These are phyloP conservation scores for Xylaria sp. DNA, from an alignment of 495 filamentous ascomycete genomes.

Conservation along the genomic window DNA sequence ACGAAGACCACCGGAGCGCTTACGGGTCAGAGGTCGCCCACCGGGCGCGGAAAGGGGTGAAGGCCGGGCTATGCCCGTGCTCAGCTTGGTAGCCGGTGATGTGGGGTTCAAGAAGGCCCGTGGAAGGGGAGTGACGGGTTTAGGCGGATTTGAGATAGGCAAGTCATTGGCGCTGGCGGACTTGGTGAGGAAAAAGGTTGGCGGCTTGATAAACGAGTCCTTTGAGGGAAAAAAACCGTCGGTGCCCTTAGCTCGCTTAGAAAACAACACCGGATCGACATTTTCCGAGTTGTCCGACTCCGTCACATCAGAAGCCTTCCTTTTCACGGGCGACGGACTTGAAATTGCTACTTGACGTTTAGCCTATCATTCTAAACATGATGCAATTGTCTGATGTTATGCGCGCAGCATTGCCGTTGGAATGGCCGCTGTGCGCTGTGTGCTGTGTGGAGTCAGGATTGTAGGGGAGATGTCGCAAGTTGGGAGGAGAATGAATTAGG, in stretches of 20 bases:
- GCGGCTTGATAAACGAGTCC: slow-evolving; percentile 56
- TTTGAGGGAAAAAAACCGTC: slow-evolving; percentile 54
- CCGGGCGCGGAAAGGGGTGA: slow-evolving; percentile 62
- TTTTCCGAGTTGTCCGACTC: slow-evolving; percentile 76
- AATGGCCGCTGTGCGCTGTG: not conserved
- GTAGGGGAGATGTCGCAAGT: not conserved
- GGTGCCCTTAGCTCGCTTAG: slow-evolving; percentile 73
- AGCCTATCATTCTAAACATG: slow-evolving; percentile 24
- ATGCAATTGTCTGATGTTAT: slow-evolving; percentile 2
- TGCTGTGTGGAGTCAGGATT: too few relatives aligned
- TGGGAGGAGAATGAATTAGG: not conserved
- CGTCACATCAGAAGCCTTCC: slow-evolving; percentile 53
- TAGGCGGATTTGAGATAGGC: slow-evolving; percentile 38
- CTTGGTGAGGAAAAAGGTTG: slow-evolving; percentile 51
- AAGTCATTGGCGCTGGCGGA: slow-evolving; percentile 46
- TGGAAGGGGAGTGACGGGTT: slow-evolving; percentile 49
- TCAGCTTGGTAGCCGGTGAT: slow-evolving; percentile 52
- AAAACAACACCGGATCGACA: slow-evolving; percentile 72
- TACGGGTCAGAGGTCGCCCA: slow-evolving; percentile 68
- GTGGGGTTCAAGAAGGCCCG: slow-evolving; percentile 54
- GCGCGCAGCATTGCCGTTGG: not conserved
- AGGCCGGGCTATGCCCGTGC: slow-evolving; percentile 46
- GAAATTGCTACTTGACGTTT: slow-evolving; percentile 46
- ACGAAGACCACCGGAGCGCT: slow-evolving; percentile 65
- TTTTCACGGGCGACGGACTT: slow-evolving; percentile 45